Evolutionary conservation across 2,329 filamentous ascomycete species (phyloP).

Genomic region (Tolypocladium cylindrosporum): DNA sequence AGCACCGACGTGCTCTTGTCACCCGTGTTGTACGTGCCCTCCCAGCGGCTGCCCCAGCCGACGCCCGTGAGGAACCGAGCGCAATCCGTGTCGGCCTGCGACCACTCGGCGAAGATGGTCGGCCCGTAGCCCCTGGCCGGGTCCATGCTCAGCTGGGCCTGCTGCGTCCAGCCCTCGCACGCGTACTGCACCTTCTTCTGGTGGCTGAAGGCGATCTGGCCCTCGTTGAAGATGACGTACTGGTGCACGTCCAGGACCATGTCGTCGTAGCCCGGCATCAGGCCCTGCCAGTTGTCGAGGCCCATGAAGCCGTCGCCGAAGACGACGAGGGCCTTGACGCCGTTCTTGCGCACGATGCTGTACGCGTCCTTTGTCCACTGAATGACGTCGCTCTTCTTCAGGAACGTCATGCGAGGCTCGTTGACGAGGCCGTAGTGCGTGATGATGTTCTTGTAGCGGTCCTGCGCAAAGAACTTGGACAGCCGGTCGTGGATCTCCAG

Average conservation of each 20-base stretch:
- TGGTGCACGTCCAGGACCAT: slow-evolving; percentile 95
- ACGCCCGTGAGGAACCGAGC: slow-evolving; percentile 81
- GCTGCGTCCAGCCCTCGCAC: slow-evolving; percentile 76
- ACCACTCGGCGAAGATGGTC: slow-evolving; percentile 94
- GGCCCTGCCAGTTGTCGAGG: slow-evolving; percentile 79
- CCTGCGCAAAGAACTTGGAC: slow-evolving; percentile 85
- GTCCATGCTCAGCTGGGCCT: slow-evolving; percentile 64
- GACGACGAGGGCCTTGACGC: slow-evolving; percentile 60
- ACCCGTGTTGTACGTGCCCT: slow-evolving; percentile 69
- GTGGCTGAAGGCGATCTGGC: slow-evolving; percentile 75
- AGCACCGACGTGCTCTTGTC: slow-evolving; percentile 51
- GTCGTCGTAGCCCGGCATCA: slow-evolving; percentile 59
- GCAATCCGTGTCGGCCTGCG: slow-evolving; percentile 95
- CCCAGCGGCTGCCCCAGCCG: slow-evolving; percentile 80
- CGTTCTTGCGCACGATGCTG: slow-evolving; percentile 63
- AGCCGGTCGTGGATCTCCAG: slow-evolving; percentile 81
- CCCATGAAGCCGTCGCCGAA: slow-evolving; percentile 96
- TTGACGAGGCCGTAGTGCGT: slow-evolving; percentile 92
- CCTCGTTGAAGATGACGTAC: slow-evolving; percentile 94
- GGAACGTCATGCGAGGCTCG: slow-evolving; percentile 77
- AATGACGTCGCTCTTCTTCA: slow-evolving; percentile 58
- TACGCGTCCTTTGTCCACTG: slow-evolving; percentile 72
- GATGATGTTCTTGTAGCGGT: slow-evolving; percentile 84
- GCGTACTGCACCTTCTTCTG: slow-evolving; percentile 77
- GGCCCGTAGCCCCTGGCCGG: slow-evolving; percentile 76